Evolutionary conservation across 1,139 yeast genomes (phyloP), one percentile per base, ranked within the genome.

Genomic region (Taphrina betulina): DNA sequence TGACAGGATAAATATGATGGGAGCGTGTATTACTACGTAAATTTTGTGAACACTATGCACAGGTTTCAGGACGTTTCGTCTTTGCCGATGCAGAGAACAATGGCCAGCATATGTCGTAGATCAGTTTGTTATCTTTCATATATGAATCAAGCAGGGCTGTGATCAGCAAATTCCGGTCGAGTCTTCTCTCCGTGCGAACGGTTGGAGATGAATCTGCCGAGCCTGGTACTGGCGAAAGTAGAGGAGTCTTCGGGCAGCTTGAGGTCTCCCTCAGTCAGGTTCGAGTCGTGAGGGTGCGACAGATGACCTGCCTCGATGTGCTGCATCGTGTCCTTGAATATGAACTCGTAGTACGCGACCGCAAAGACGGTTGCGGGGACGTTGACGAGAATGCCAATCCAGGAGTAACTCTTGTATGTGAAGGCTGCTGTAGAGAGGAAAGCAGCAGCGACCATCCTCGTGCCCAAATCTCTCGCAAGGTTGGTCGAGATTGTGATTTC

Each of bases 351-450:
- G 34, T 35, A 35, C 5, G 51, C 35, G 31, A 41, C 50, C 5
- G 45, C 50, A n/a, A 52, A 42, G 16, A 52, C 40, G n/a, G 56
- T 52, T 3, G 56, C 56, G 8, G 56, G 56, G 19, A 52, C 44
- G 19, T 50, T 50, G 22, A 50, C 54, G n/a, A 50, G 46, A 17
- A 42, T 38, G 7, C 43, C 50, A 20, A 52, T 42, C 45, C 56
- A 34, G 37, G 29, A 22, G 44, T 52, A 52, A 28, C 43, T 40
- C 51, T 52, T 41, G 38, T 42, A 42, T 5, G 51, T 31, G 24
- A 52, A 52, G 3, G 51, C 56, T 7, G 23, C 19, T 10, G 45
- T 42, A 10, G 45, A 36, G 23, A 34, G 31, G 44, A 52, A 36
- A 10, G 44, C 44, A 7, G 56, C 56, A 7, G 56, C 44, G n/a